Percentiles rank a stretch among this genome's conserved stretches.
Evolutionary conservation across 495 filamentous ascomycete species (phyloP).

Genomic region (Amniculicola lignicola): DNA sequence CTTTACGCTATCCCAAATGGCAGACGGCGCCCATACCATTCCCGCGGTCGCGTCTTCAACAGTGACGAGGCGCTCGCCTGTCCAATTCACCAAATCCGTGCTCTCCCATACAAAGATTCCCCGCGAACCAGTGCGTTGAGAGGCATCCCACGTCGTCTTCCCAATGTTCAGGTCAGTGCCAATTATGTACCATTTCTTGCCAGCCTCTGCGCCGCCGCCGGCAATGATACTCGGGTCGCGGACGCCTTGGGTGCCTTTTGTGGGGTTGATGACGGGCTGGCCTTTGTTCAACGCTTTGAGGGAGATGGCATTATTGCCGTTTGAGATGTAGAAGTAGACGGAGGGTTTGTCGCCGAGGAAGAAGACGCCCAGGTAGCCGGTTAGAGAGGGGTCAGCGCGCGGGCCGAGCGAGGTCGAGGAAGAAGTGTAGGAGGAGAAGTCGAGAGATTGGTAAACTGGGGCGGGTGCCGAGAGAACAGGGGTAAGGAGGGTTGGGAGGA

Average conservation of each 20-base stretch:
- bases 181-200: constrained; percentile 55
- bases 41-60: constrained; percentile 49
- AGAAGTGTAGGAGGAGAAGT: constrained; percentile 13
- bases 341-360: constrained; percentile 54
- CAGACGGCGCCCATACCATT: constrained; percentile 57
- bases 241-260: constrained; percentile 50
- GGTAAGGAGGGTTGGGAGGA: not conserved
- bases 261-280: constrained; percentile 49
- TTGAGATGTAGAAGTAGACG: constrained; percentile 54
- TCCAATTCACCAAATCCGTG: constrained; percentile 50
- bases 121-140: constrained; percentile 48
- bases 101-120: constrained; percentile 56
- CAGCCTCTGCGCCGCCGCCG: constrained; percentile 50
- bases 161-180: constrained; percentile 54
- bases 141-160: constrained; percentile 52
- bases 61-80: constrained; percentile 47
- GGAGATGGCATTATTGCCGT: constrained; percentile 49
- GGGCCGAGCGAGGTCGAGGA: constrained; percentile 19
- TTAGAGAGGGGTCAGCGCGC: constrained; percentile 45
- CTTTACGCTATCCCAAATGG: constrained; percentile 52
- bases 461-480: not conserved
- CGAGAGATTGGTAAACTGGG: constrained; percentile 3
- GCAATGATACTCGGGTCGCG: constrained; percentile 49
- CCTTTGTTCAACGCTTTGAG: constrained; percentile 50
- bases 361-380: constrained; percentile 52